Evolutionary conservation across 176 grass and related monocot species (phyloP).

Genomic region (Urochloa ruziziensis): DNA sequence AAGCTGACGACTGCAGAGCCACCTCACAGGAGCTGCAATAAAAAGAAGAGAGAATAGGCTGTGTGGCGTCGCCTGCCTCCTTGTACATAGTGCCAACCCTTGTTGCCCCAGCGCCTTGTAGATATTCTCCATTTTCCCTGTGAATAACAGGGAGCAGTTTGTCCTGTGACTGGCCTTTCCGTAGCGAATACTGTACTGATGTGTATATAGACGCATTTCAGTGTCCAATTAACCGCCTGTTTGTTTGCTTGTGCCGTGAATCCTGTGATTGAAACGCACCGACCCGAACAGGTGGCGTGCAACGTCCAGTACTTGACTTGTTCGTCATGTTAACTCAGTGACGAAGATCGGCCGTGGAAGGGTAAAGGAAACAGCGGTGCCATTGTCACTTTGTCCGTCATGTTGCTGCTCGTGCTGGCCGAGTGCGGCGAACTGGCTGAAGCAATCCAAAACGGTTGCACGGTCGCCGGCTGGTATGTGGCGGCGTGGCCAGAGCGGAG

Average conservation of each 20-base stretch:
- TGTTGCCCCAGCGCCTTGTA: conserved; percentile 28
- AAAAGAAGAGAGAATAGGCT: background rate
- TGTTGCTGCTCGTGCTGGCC: background rate
- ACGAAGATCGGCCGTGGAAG: background rate
- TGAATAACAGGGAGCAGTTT: conserved; percentile 1
- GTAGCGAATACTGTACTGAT: background rate
- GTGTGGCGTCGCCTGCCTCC: background rate
- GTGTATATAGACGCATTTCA: background rate
- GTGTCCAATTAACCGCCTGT: background rate
- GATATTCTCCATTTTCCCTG: conserved; percentile 26
- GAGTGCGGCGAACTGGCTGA: background rate
- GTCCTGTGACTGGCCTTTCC: background rate
- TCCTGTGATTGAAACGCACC: background rate
- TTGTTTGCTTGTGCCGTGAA: background rate
- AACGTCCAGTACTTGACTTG: background rate
- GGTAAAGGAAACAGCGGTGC: too few species aligned
- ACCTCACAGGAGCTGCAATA: conserved; percentile 4
- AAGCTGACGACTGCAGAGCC: background rate
- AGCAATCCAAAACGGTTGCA: background rate
- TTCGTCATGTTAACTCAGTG: background rate
- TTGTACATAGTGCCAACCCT: conserved; percentile 35
- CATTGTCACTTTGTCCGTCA: background rate
- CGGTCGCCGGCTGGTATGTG: too few species aligned
- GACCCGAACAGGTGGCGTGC: background rate
- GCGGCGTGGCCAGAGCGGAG: too few species aligned